A percentile compares a stretch with the other conserved stretches of the same genome.
Evolutionary conservation across 2,329 filamentous ascomycete genomes (phyloP).

Genomic region (Fusarium azukiicola): DNA sequence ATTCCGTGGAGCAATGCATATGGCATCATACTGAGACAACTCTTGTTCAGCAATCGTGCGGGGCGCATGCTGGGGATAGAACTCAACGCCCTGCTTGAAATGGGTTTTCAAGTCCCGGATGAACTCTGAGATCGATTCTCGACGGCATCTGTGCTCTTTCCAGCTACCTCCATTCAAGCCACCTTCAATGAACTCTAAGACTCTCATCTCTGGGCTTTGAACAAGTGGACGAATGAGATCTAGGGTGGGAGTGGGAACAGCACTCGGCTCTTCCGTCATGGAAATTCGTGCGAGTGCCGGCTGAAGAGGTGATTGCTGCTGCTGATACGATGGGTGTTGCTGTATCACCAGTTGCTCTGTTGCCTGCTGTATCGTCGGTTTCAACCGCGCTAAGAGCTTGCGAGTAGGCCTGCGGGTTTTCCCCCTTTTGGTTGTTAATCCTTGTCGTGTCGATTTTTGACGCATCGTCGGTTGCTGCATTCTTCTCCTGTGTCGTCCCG

Average conservation of each 20-base stretch:
- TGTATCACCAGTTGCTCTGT: not conserved
- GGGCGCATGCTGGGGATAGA: not conserved
- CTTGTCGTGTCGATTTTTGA: not conserved
- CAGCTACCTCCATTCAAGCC: not conserved
- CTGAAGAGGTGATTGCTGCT: not conserved
- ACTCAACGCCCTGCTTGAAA: not conserved
- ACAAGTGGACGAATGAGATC: constrained; percentile 1
- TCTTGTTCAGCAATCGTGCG: not conserved
- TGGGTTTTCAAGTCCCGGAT: not conserved
- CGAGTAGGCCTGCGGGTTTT: not conserved
- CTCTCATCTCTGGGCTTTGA: not conserved
- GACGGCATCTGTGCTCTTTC: not conserved
- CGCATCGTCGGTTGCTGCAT: not conserved
- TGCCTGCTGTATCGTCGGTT: not conserved
- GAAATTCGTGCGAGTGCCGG: not conserved
- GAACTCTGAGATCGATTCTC: not conserved
- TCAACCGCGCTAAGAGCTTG: not conserved
- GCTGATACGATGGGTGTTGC: not conserved
- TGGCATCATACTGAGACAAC: constrained; percentile 1
- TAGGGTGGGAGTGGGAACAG: not conserved
- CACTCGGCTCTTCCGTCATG: not conserved
- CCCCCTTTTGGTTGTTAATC: too few relatives aligned
- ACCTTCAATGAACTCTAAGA: not conserved
- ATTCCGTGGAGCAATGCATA: constrained; percentile 6
- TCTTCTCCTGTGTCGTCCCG: too few relatives aligned